Evolutionary conservation across 345 rosid species (phyloP), one percentile per base, ranked within the genome.

Genomic region (Syzygium aromaticum): DNA sequence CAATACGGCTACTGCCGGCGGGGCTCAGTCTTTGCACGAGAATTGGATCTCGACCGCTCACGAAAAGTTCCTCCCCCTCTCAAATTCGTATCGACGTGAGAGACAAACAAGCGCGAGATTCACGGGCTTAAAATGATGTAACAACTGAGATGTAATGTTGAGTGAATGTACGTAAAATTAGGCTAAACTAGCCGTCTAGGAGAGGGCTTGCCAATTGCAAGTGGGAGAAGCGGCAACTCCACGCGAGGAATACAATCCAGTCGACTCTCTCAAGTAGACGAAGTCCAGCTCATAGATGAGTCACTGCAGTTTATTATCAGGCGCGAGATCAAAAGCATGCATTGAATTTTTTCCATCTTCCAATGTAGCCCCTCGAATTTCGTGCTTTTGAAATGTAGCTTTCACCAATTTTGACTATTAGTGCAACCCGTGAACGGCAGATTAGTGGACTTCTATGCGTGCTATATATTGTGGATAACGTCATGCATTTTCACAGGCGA

Each of bases 1-100:
- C 25, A 4, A 2, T 8, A 4, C 3, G 2, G 19, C 7, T 4
- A 8, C 5, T 33, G 8, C 0, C 0, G 13, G 2, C 46, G 3
- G 12, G 17, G 19, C 13, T 30, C 11, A 9, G 8, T 8, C 13
- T 21, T 67, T 2, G 25, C 78, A 4, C 6, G 25, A 33, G 21
- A 11, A 67, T 67, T 13, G 9, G 46, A 17, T 67, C 78, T 4
- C 3, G 46, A 33, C 46, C 6, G 25, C 46, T 67, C 7, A 16
- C 11, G 46, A 67, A 43, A 5, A 67, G 78, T 4, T 33, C 46
- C 78, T 67, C 46, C 21, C 22, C 78, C 46, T 33, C 78, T 67
- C 40, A 12, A 33, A 33, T 30, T 17, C 46, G 22, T 33, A 17
- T 64, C 1, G 12, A 67, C 8, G 80, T 4, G 49, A 9, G 11